Conservation (phyloP, 495 filamentous ascomycete species). For the Talaromyces thailandensis region DNA sequence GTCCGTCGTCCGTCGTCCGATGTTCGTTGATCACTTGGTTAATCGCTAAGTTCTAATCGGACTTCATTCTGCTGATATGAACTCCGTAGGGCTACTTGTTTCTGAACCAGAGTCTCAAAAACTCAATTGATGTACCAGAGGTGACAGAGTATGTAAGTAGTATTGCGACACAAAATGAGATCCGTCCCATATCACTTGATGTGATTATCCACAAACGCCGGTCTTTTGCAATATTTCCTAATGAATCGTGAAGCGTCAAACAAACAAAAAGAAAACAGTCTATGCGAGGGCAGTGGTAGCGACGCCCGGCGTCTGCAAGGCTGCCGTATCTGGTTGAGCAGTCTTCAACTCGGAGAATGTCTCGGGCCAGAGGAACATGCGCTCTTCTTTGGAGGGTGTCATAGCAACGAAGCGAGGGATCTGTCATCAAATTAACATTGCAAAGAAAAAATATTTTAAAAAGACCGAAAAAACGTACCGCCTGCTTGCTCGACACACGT, state of each 20-base stretch:
- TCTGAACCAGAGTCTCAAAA: background rate
- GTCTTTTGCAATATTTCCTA: background rate
- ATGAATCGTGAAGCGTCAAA: background rate
- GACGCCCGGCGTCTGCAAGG: background rate
- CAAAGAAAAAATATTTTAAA: background rate
- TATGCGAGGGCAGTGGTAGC: background rate
- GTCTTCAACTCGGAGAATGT: slow-evolving; percentile 42
- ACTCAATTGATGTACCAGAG: background rate
- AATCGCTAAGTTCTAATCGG: too few species aligned
- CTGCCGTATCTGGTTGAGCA: background rate
- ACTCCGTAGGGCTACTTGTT: background rate
- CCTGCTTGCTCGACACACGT: slow-evolving; percentile 49
- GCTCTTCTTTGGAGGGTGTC: slow-evolving; percentile 50
- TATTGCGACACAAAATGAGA: background rate
- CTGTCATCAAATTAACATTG: slow-evolving; percentile 10
- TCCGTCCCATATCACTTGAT: background rate
- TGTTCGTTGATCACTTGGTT: too few species aligned
- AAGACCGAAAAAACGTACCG: slow-evolving; percentile 20
- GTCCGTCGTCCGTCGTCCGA: background rate
- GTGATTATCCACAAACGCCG: background rate
- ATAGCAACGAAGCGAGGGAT: slow-evolving; percentile 47
- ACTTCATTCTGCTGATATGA: background rate
- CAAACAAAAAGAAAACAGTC: background rate
- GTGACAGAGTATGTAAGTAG: background rate
- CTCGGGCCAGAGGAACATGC: slow-evolving; percentile 60